Base-by-base conservation (phyloP, 352 stramenopile species). In the Phytophthora pinifolia region DNA sequence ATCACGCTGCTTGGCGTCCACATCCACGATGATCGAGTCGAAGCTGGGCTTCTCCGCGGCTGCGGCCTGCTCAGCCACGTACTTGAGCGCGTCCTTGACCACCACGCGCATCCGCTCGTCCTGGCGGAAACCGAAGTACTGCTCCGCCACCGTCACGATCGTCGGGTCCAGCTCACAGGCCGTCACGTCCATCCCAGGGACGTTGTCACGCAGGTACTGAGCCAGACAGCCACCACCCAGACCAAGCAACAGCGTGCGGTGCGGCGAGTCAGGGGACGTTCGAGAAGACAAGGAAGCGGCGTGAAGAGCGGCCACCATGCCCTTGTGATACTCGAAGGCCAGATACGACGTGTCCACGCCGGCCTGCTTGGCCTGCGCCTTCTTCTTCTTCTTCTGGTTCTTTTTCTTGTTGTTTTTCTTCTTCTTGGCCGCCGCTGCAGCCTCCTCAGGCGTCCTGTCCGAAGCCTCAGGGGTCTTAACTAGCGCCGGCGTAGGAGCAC, bases 271-370 rank as follows among this genome's bases (percentile, higher is more conserved):
- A 6, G 46, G 13, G 31, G 46, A n/a, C 13, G 52, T 46, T 17
- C 61, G 52, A 9, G 39, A 46, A 27, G 61, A 60, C 22, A 76
- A 50, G 33, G 62, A 79, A 13, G 54, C 50, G 8, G 72, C 71
- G 22, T 85, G 73, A 54, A 90, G 60, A 18, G 71, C 71, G 14
- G 75, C 78, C 10, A 88, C 55, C 70, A 94, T 90, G 34, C 77
- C 82, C 44, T 79, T 83, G 54, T 94, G 84, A 55, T 92, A 93
- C 15, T 88, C 78, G 22, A 92, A 93, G 1, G 70, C 70, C 38
- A 94, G 45, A 47, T 83, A 90, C 0, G 62, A 75, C 17, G 67
- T 65, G 46, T 92, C 80, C 20, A 93, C 69, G 9, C 51, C 55
- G 2, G 53, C 46, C 17, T 52, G 46, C n/a, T 57, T 70, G 0